phyloP scores from a whole-genome alignment of 148 eudicot species.

The Camellia lanceoleosa region DNA sequence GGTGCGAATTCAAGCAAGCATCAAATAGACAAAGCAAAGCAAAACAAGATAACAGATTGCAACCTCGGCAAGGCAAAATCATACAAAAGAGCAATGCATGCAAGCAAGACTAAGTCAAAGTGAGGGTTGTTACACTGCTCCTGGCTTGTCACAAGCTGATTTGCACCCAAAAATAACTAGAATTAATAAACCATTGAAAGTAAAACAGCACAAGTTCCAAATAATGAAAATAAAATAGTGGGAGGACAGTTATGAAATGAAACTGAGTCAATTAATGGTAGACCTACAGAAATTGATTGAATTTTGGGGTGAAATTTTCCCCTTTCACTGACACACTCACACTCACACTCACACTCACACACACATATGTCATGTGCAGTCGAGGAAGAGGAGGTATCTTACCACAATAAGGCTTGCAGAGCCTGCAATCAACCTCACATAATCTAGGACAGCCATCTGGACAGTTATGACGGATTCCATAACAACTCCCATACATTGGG shows the following conservation, averaged over 20 bases:
- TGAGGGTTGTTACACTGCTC: too few species aligned
- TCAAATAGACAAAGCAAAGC: too few species aligned
- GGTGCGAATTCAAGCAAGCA: too few species aligned
- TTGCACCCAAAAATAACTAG: not conserved
- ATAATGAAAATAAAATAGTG: not conserved
- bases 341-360: not conserved
- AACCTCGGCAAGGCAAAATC: too few species aligned
- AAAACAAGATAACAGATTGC: too few species aligned
- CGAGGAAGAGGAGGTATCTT: not conserved
- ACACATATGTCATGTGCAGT: not conserved
- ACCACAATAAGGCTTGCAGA: constrained; percentile 24
- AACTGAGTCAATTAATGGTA: not conserved
- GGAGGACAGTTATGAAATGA: not conserved
- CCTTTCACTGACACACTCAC: not conserved
- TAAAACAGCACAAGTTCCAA: not conserved
- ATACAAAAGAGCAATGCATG: too few species aligned
- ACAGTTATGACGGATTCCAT: constrained; percentile 10
- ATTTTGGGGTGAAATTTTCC: not conserved
- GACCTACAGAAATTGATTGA: not conserved
- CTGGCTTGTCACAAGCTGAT: constrained; percentile 25
- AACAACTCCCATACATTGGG: constrained; percentile 19
- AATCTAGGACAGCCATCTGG: constrained; percentile 17
- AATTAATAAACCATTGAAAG: not conserved
- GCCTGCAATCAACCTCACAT: constrained; percentile 20
- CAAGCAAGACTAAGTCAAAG: too few species aligned